phyloP scores from a whole-genome alignment of 1,284 basidiomycete genomes.

The Cutaneotrichosporon mucoides region DNA sequence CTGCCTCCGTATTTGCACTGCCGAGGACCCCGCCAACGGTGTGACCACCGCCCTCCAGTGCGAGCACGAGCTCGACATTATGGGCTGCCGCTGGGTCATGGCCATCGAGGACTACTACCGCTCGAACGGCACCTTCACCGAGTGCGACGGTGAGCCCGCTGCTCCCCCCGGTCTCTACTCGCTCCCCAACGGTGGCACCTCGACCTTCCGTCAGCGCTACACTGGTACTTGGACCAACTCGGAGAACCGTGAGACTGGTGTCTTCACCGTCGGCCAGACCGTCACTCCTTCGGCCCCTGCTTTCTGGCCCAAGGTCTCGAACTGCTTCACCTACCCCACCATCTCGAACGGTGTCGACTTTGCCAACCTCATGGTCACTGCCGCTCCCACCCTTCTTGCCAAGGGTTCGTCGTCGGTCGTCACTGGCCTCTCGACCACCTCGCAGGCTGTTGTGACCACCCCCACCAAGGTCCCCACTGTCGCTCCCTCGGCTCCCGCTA shows the following conservation, averaged over 20 bases:
- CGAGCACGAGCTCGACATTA: constrained; percentile 47
- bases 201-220: constrained; percentile 50
- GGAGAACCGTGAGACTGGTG: constrained; percentile 12
- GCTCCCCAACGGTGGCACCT: constrained; percentile 37
- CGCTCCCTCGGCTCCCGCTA: not conserved
- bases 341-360: constrained; percentile 44
- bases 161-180: constrained; percentile 49
- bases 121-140: constrained; percentile 45
- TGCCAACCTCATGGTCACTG: constrained; percentile 34
- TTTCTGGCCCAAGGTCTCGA: constrained; percentile 44
- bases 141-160: constrained; percentile 49
- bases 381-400: constrained; percentile 28
- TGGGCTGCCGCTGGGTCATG: constrained; percentile 52
- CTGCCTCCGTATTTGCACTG: constrained; percentile 51
- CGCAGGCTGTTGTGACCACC: constrained; percentile 18
- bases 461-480: constrained; percentile 6
- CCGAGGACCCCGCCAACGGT: constrained; percentile 32
- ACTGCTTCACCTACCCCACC: constrained; percentile 48
- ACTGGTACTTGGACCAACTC: constrained; percentile 38
- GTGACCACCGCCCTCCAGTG: constrained; percentile 41
- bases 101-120: constrained; percentile 42
- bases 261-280: constrained; percentile 39
- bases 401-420: constrained; percentile 22
- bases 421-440: constrained; percentile 25
- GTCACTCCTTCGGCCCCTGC: constrained; percentile 38